Conservation (phyloP, 2,329 filamentous ascomycete genomes). For the Pseudovirgaria hyperparasitica region DNA sequence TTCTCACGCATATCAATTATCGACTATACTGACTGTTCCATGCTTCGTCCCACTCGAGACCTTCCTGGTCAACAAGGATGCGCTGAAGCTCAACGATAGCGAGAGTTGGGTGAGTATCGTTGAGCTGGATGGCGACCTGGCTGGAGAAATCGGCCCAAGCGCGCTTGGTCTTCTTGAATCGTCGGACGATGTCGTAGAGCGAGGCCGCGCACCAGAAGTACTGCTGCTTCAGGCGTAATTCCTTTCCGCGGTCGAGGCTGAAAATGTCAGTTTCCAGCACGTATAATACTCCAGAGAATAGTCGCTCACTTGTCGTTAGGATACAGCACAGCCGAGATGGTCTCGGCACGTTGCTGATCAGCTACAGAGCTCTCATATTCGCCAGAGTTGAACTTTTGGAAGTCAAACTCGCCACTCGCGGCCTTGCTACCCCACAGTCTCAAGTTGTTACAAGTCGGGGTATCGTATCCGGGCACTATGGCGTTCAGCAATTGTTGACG, state of each 20-base stretch:
- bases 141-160: conserved; percentile 87
- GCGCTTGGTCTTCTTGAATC: conserved; percentile 95
- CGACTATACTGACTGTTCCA: conserved; percentile 57
- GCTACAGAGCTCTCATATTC: conserved; percentile 96
- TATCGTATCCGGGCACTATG: conserved; percentile 79
- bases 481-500: conserved; percentile 7
- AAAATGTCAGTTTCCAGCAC: background rate
- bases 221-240: conserved; percentile 94
- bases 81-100: conserved; percentile 93
- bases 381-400: conserved; percentile 97
- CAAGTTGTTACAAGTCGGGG: conserved; percentile 87
- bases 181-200: conserved; percentile 86
- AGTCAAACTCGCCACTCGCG: conserved; percentile 94
- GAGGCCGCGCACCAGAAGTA: conserved; percentile 99
- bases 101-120: conserved; percentile 93
- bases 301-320: conserved; percentile 68
- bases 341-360: conserved; percentile 98
- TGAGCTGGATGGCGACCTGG: conserved; percentile 93
- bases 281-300: background rate
- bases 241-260: conserved; percentile 78
- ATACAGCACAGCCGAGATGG: conserved; percentile 93
- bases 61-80: conserved; percentile 80
- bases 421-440: conserved; percentile 97
- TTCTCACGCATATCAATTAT: background rate
- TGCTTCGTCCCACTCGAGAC: conserved; percentile 83